These are phyloP conservation scores for Adansonia rubrostipa DNA, from an alignment of 441 rosid species.

Conservation along the genomic window DNA sequence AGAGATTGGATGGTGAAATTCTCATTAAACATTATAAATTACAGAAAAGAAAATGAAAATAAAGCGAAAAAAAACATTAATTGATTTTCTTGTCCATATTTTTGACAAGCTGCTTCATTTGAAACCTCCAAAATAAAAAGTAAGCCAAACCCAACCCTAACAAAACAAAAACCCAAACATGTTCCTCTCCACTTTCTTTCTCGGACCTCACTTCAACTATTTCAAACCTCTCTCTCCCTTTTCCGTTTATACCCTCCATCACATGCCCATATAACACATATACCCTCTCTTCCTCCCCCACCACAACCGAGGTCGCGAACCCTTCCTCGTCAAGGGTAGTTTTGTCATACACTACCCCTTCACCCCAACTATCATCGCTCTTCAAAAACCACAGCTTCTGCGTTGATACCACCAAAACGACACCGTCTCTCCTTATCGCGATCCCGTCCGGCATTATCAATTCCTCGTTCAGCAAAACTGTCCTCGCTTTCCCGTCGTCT, in stretches of 20 bases:
- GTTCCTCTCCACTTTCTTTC: constrained; percentile 60
- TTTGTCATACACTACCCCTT: constrained; percentile 74
- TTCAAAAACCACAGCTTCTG: constrained; percentile 68
- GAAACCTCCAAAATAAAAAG: constrained; percentile 86
- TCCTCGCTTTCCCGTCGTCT: constrained; percentile 67
- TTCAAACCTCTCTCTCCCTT: constrained; percentile 58
- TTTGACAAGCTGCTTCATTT: constrained; percentile 69
- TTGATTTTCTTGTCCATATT: constrained; percentile 61
- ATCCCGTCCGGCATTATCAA: constrained; percentile 62
- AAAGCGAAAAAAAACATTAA: constrained; percentile 11
- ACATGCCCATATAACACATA: constrained; percentile 79
- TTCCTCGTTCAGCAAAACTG: constrained; percentile 53
- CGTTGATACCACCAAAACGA: constrained; percentile 63
- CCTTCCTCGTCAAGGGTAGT: constrained; percentile 63
- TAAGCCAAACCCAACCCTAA: constrained; percentile 77
- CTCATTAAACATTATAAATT: not conserved
- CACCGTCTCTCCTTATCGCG: constrained; percentile 67
- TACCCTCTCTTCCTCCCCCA: constrained; percentile 61
- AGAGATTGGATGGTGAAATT: not conserved
- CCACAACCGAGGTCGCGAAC: constrained; percentile 59
- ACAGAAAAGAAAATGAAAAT: not conserved
- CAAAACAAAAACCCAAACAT: constrained; percentile 66
- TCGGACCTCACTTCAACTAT: constrained; percentile 70
- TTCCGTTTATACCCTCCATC: constrained; percentile 53
- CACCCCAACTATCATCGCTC: constrained; percentile 75